Conservation (phyloP, 805 yeast species). For the Jamesozyma rosinii region DNA sequence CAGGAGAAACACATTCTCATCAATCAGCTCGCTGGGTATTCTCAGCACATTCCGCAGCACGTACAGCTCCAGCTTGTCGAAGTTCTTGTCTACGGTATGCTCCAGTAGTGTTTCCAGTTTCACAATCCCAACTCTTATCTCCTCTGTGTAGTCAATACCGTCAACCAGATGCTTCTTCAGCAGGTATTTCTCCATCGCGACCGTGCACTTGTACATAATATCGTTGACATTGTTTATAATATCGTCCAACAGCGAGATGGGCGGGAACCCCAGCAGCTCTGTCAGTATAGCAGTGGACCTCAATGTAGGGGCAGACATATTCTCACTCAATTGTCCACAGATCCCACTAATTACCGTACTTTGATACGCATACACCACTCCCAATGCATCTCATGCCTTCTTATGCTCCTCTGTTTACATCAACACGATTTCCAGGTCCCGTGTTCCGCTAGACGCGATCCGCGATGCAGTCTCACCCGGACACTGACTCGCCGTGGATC, state of each 20-base stretch:
- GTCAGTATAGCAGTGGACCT: constrained; percentile 50
- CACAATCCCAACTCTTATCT: constrained; percentile 70
- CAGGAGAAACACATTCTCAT: constrained; percentile 57
- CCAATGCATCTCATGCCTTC: too few relatives aligned
- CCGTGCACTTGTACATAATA: constrained; percentile 71
- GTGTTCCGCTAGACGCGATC: too few relatives aligned
- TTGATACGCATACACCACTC: too few relatives aligned
- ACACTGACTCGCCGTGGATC: not conserved
- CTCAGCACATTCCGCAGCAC: constrained; percentile 65
- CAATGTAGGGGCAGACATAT: constrained; percentile 34
- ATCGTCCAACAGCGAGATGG: constrained; percentile 74
- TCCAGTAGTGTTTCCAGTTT: constrained; percentile 70
- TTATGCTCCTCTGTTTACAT: too few relatives aligned
- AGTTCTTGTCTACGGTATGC: constrained; percentile 65
- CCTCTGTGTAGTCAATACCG: constrained; percentile 33
- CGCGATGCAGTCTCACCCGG: too few relatives aligned
- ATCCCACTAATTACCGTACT: too few relatives aligned
- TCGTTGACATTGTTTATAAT: constrained; percentile 82
- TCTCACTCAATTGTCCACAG: too few relatives aligned
- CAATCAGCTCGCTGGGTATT: constrained; percentile 56
- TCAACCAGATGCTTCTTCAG: constrained; percentile 16
- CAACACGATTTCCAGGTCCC: too few relatives aligned
- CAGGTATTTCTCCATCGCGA: constrained; percentile 64
- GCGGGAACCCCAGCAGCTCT: constrained; percentile 81
- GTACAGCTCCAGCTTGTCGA: constrained; percentile 80